phyloP scores from a whole-genome alignment of 306 rosid genomes.

The Arachis hypogaea region DNA sequence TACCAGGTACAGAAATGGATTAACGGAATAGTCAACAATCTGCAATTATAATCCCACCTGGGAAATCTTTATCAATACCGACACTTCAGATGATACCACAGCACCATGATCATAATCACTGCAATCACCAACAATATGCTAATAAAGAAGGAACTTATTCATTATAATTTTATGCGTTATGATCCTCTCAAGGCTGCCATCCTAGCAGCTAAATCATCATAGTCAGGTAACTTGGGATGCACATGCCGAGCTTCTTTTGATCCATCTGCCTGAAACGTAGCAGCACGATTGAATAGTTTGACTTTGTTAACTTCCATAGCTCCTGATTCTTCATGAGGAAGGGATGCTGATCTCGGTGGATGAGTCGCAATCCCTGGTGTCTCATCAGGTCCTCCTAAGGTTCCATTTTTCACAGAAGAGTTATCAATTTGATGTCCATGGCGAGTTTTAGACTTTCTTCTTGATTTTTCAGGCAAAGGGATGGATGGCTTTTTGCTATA shows the following conservation, averaged over 20 bases:
- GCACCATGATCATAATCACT: slow-evolving; percentile 31
- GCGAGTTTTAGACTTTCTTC: slow-evolving; percentile 67
- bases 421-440: slow-evolving; percentile 51
- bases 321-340: slow-evolving; percentile 63
- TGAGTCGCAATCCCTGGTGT: slow-evolving; percentile 43
- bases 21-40: slow-evolving; percentile 32
- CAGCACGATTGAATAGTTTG: slow-evolving; percentile 73
- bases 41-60: slow-evolving; percentile 16
- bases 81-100: slow-evolving; percentile 23
- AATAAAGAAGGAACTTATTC: slow-evolving; percentile 27
- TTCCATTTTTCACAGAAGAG: slow-evolving; percentile 36
- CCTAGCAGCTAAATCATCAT: slow-evolving; percentile 81
- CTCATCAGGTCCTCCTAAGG: slow-evolving; percentile 47
- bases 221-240: slow-evolving; percentile 95
- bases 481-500: slow-evolving; percentile 76
- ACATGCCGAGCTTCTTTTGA: slow-evolving; percentile 72
- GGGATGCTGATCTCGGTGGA: slow-evolving; percentile 72
- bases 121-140: slow-evolving; percentile 30
- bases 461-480: slow-evolving; percentile 58
- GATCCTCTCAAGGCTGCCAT: slow-evolving; percentile 85
- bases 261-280: slow-evolving; percentile 77
- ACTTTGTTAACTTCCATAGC: slow-evolving; percentile 60
- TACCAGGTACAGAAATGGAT: slow-evolving; percentile 34
- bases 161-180: slow-evolving; percentile 41
- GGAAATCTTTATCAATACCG: slow-evolving; percentile 27